Base-by-base conservation (phyloP, 768 basidiomycete genomes). In the Suillus luteus region DNA sequence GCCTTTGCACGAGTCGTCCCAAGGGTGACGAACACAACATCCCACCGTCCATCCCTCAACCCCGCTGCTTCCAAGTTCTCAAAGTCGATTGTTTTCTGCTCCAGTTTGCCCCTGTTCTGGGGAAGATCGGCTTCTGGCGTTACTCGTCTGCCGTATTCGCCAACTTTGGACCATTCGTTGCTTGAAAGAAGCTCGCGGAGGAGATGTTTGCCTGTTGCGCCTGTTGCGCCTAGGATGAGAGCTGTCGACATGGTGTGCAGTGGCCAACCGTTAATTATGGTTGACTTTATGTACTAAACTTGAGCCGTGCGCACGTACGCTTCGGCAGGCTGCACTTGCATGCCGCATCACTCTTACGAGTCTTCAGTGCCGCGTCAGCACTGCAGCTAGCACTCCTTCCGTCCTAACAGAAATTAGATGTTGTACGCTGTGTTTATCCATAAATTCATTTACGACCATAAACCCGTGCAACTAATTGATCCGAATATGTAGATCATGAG, bases 191-290 rank as follows among this genome's bases (percentile, higher is more conserved):
- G 82, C 57, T 88, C 82, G 27, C 77, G 77, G 17, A 94, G 82
- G 51, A 92, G 76, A 46, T 82, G 76, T 46, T 81, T 82, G 40
- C 92, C 92, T 3, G 81, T 81, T 59, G 86, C 86, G 58, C 92
- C 92, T 1, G 92, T 92, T 1, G 86, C 87, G 22, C 92, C 92
- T 49, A 94, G 67, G 24, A 94, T 77, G 62, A 93, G 82, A n/a
- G 91, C 90, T 48, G 65, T 24, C 14, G 60, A 17, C 55, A 58
- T 58, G 38, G 10, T 40, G 38, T 58, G 14, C 33, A 35, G 33
- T 1, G 7, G 48, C 7, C 14, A 27, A 49, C 5, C 11, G 6
- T 48, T n/a, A n/a, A n/a, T n/a, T 10, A 9, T 37, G 37, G 33
- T 35, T 35, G 33, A 35, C 33, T 35, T 35, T 35, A 31, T 31